A percentile compares a stretch with the other conserved stretches of the same genome.
These are phyloP conservation scores for Leccinum fallax DNA, from an alignment of 1,284 basidiomycete genomes.

Conservation along the genomic window DNA sequence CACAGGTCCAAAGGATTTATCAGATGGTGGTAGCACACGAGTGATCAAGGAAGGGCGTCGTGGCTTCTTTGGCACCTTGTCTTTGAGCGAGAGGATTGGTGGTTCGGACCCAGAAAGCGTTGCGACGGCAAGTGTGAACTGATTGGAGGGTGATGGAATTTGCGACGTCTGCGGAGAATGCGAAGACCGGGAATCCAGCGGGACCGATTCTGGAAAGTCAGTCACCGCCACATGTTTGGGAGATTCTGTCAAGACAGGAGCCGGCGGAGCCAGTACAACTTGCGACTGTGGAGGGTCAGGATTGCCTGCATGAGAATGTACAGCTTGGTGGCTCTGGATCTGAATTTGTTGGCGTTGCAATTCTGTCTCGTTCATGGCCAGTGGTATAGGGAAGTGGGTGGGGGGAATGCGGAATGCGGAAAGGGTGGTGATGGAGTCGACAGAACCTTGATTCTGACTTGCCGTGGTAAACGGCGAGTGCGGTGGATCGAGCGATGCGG, in stretches of 20 bases:
- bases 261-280: slow-evolving; percentile 27
- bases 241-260: slow-evolving; percentile 25
- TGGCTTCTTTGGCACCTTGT: slow-evolving; percentile 14
- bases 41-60: slow-evolving; percentile 26
- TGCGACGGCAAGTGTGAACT: neutral
- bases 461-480: slow-evolving; percentile 40
- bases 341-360: slow-evolving; percentile 34
- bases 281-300: slow-evolving; percentile 25
- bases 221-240: slow-evolving; percentile 15
- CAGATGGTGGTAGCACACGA: slow-evolving; percentile 16
- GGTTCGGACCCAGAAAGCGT: neutral
- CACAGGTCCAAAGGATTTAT: slow-evolving; percentile 17
- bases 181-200: slow-evolving; percentile 6
- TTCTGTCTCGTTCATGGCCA: slow-evolving; percentile 36
- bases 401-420: slow-evolving; percentile 75
- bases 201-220: slow-evolving; percentile 7
- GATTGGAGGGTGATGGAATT: slow-evolving; percentile 5
- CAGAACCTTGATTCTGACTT: slow-evolving; percentile 30
- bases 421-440: slow-evolving; percentile 63
- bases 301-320: too few species aligned
- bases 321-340: too few species aligned
- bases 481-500: slow-evolving; percentile 35
- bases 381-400: slow-evolving; percentile 66
- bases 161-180: slow-evolving; percentile 11
- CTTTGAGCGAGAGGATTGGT: neutral